These are phyloP conservation scores for Pistacia vera DNA, from an alignment of 345 rosid genomes.

Conservation along the genomic window DNA sequence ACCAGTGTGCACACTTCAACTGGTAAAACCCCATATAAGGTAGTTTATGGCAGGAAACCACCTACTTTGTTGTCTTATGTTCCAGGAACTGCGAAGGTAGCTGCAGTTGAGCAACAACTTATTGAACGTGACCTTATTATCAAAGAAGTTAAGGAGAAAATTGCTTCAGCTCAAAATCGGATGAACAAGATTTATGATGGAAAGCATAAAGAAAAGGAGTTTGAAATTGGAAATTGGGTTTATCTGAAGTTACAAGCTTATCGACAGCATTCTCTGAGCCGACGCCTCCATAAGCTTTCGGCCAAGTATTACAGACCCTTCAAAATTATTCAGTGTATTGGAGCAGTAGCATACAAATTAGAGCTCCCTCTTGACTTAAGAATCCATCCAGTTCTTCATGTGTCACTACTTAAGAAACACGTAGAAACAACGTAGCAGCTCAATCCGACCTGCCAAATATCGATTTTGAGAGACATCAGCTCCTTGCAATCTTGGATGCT, in stretches of 20 bases:
- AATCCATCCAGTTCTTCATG: slow-evolving; percentile 2
- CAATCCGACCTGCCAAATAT: too few species aligned
- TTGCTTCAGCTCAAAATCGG: neutral
- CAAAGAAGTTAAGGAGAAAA: neutral
- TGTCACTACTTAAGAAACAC: neutral
- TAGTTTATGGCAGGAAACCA: neutral
- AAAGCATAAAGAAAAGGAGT: neutral
- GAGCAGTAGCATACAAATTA: slow-evolving; percentile 1
- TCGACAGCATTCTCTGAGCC: neutral
- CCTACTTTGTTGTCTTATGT: neutral
- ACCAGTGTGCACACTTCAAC: neutral
- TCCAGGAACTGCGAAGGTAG: neutral
- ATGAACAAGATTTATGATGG: neutral
- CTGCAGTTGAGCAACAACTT: neutral
- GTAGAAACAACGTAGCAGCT: neutral
- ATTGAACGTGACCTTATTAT: neutral
- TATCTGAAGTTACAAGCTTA: neutral
- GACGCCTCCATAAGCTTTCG: neutral
- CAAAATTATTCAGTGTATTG: neutral
- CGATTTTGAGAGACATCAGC: too few species aligned
- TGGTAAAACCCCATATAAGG: neutral
- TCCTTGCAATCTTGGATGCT: too few species aligned
- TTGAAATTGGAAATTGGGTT: neutral
- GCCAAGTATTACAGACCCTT: neutral
- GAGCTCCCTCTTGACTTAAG: neutral